Evolutionary conservation across 805 yeast genomes (phyloP), one percentile per base, ranked within the genome.

Genomic region (Starmera pachycereana): DNA sequence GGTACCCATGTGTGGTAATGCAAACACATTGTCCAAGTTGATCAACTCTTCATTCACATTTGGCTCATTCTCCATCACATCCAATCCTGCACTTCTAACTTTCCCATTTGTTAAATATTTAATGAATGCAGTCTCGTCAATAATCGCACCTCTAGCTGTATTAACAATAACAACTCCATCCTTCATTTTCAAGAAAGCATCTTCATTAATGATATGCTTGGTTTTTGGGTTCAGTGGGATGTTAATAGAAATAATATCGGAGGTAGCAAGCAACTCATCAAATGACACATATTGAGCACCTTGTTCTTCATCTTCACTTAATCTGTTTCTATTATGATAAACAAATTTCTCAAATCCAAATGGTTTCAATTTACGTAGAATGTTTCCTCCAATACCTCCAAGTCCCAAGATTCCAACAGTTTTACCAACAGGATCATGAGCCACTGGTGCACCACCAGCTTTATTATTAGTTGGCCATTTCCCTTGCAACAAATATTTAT

Each of bases 1-100:
- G 0, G 96, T 85, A 25, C 96, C 97, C 81, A 85, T 78, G 58
- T 88, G 97, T 12, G 97, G 97, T 48, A 84, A 65, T 30, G 84
- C 73, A 11, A 82, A 68, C n/a, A 78, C 85, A 46, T 81, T 80
- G 12, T 84, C 82, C 60, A 81, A 61, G 28, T 65, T 63, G 37
- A 71, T 60, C 46, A 83, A 63, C 44, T 81, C 88, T 53, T 70
- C 61, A 34, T 81, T 71, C n/a, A 76, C 81, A 46, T 74, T 54
- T 10, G 94, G 94, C 59, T 83, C 94, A 46, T 66, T 61, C 57
- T 82, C 89, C 57, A 79, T 78, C 27, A 84, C 94, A 52, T 84
- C 94, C 12, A 82, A 54, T 12, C 88, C 94, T 44, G 75, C 81
- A 6, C 81, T 61, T 32, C 77, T 74, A 28, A 84, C 68, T 49